Conservation (phyloP, 768 basidiomycete species). For the Termitomyces sp. region DNA sequence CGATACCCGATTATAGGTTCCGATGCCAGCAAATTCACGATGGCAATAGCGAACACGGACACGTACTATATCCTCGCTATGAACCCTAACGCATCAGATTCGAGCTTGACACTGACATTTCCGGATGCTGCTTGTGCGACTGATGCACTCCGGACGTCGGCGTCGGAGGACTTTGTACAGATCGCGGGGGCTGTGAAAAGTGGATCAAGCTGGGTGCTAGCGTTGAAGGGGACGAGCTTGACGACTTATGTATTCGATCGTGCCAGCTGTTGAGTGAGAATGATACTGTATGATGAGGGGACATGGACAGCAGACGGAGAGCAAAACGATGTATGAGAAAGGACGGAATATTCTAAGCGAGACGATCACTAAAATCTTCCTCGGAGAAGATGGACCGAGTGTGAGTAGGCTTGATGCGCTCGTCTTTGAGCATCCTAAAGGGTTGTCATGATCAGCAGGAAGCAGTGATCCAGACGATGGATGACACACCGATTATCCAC, state of each 20-base stretch:
- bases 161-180: constrained; percentile 28
- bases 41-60: constrained; percentile 25
- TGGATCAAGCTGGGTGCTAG: constrained; percentile 23
- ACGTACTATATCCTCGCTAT: constrained; percentile 28
- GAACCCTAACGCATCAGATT: constrained; percentile 26
- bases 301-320: constrained; percentile 4
- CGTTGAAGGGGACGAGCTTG: constrained; percentile 27
- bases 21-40: constrained; percentile 24
- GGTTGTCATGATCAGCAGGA: neutral
- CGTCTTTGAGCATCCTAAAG: constrained; percentile 83
- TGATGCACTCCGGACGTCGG: constrained; percentile 25
- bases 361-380: constrained; percentile 14
- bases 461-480: neutral
- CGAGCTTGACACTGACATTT: constrained; percentile 27
- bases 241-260: constrained; percentile 30
- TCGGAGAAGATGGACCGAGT: constrained; percentile 31
- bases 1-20: constrained; percentile 27
- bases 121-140: constrained; percentile 26
- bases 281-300: neutral
- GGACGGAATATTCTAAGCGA: constrained; percentile 8
- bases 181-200: constrained; percentile 20
- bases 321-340: neutral
- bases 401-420: constrained; percentile 56
- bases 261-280: constrained; percentile 17
- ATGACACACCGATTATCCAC: constrained; percentile 73